phyloP scores from a whole-genome alignment of 2,329 filamentous ascomycete species.

The Amauroascus niger region DNA sequence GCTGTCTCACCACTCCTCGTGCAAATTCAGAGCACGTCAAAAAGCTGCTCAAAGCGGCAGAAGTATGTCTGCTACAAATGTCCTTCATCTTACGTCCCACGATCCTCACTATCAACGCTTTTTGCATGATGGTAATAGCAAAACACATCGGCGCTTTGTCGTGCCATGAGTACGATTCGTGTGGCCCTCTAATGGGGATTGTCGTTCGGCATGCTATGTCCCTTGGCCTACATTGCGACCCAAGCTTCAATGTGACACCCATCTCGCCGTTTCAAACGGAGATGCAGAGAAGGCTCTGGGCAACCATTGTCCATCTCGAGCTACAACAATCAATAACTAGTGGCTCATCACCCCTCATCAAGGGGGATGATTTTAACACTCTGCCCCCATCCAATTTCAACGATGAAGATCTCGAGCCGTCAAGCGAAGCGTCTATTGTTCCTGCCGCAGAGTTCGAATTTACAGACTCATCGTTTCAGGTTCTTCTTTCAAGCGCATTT shows the following conservation, averaged over 20 bases:
- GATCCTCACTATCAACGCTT: conserved; percentile 16
- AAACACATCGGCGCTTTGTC: conserved; percentile 16
- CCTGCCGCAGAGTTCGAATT: background rate
- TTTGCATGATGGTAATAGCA: conserved; percentile 19
- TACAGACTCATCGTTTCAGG: conserved; percentile 33
- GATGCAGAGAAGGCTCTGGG: conserved; percentile 27
- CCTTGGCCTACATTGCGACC: conserved; percentile 37
- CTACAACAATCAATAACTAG: conserved; percentile 31
- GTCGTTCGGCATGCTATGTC: conserved; percentile 33
- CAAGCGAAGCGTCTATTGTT: background rate
- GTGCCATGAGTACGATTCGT: conserved; percentile 19
- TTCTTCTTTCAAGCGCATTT: conserved; percentile 23
- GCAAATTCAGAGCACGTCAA: conserved; percentile 9
- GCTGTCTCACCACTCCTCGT: conserved; percentile 12
- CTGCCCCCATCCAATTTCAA: conserved; percentile 33
- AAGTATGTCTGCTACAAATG: conserved; percentile 17
- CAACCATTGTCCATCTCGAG: conserved; percentile 29
- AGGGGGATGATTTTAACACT: conserved; percentile 30
- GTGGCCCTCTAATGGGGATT: conserved; percentile 23
- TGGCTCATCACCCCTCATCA: conserved; percentile 30
- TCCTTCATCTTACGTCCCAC: conserved; percentile 16
- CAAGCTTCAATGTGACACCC: conserved; percentile 23
- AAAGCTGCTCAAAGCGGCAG: conserved; percentile 15
- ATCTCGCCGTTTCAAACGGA: conserved; percentile 18
- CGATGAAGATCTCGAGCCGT: conserved; percentile 33